Percentiles rank a stretch among this genome's conserved stretches.
Evolutionary conservation across 2,329 filamentous ascomycete genomes (phyloP).

Genomic region (Amylocarpus encephaloides): DNA sequence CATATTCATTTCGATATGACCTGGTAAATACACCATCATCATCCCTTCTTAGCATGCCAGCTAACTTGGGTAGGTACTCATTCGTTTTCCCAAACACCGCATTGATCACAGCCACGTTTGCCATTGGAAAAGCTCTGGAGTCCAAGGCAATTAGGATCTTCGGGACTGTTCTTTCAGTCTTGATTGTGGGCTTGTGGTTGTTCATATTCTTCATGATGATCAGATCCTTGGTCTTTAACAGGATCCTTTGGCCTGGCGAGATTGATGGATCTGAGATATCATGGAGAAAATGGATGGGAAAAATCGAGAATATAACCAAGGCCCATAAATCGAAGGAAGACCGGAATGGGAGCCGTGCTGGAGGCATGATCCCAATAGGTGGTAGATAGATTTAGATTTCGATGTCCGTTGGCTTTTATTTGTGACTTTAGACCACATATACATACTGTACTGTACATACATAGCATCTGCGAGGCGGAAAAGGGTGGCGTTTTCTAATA

Average conservation of each 20-base stretch:
- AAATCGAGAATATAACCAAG: too few species aligned
- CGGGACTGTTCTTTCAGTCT: conserved; percentile 60
- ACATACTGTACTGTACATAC: too few species aligned
- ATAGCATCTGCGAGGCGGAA: too few species aligned
- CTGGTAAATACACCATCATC: conserved; percentile 54
- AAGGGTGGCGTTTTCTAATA: too few species aligned
- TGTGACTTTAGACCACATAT: too few species aligned
- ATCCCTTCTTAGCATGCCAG: conserved; percentile 58
- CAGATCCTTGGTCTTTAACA: conserved; percentile 54
- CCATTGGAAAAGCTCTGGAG: conserved; percentile 57
- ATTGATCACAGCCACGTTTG: conserved; percentile 61
- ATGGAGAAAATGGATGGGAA: conserved; percentile 9
- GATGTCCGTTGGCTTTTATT: too few species aligned
- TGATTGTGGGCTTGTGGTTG: conserved; percentile 61
- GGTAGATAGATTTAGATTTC: too few species aligned
- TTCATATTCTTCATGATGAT: conserved; percentile 66
- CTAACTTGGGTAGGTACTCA: conserved; percentile 57
- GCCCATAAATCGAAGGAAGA: too few species aligned
- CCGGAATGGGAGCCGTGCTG: too few species aligned
- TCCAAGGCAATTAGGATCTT: conserved; percentile 56
- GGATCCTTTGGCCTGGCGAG: conserved; percentile 67
- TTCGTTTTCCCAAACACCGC: conserved; percentile 48
- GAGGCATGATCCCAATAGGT: too few species aligned
- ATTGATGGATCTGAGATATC: conserved; percentile 14
- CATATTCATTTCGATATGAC: conserved; percentile 72